Evolutionary conservation across 2,329 filamentous ascomycete genomes (phyloP).

Genomic region (Coniochaeta prunicola): DNA sequence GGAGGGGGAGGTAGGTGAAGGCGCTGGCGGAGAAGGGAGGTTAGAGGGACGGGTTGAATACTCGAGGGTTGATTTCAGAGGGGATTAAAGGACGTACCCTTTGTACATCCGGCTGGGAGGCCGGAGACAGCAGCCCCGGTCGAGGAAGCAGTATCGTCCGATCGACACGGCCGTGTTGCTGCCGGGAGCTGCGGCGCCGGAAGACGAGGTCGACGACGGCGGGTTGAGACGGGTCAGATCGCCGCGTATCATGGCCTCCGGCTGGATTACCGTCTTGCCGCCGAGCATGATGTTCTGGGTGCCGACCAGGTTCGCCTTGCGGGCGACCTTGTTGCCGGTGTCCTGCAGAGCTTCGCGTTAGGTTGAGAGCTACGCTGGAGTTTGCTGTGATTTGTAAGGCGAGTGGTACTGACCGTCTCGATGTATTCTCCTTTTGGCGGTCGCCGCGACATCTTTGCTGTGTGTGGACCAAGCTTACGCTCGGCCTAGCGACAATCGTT

Average conservation of each 20-base stretch:
- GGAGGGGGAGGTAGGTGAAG: conserved; percentile 80
- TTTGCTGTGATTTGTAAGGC: neutral
- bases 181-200: conserved; percentile 28
- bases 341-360: conserved; percentile 48
- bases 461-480: neutral
- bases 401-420: conserved; percentile 63
- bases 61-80: neutral
- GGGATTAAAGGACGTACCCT: conserved; percentile 36
- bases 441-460: conserved; percentile 61
- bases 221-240: conserved; percentile 63
- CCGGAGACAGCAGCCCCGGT: conserved; percentile 67
- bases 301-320: conserved; percentile 83
- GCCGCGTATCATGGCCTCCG: conserved; percentile 87
- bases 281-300: conserved; percentile 97
- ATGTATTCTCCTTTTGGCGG: conserved; percentile 87
- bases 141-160: conserved; percentile 86
- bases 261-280: conserved; percentile 92
- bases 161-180: conserved; percentile 71
- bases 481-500: neutral
- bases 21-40: conserved; percentile 25
- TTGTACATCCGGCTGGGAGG: conserved; percentile 80
- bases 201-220: conserved; percentile 26
- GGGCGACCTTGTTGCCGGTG: conserved; percentile 96
- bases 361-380: neutral
- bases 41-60: neutral